Percentiles rank a stretch among this genome's conserved stretches.
phyloP scores from a whole-genome alignment of 2,329 filamentous ascomycete species.

The Graphilbum ipis-grandicollis region DNA sequence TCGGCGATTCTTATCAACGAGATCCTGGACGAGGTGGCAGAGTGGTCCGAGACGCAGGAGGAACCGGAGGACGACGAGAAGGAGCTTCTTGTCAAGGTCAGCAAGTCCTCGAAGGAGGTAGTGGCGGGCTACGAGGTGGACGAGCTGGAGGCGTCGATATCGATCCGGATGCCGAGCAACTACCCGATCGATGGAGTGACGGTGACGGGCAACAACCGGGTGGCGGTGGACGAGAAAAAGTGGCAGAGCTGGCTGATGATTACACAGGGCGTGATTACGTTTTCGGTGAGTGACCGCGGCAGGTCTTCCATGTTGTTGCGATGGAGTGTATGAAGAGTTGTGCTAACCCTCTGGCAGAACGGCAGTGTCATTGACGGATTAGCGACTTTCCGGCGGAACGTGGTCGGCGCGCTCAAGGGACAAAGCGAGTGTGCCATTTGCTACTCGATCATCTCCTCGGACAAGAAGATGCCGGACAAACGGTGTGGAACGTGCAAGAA shows the following conservation, averaged over 20 bases:
- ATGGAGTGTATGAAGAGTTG: too few relatives aligned
- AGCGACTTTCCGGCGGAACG: slow-evolving; percentile 69
- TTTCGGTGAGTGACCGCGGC: slow-evolving; percentile 41
- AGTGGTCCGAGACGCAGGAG: slow-evolving; percentile 44
- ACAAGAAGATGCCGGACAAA: slow-evolving; percentile 85
- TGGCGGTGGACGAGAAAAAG: slow-evolving; percentile 77
- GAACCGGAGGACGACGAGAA: slow-evolving; percentile 29
- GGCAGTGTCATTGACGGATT: slow-evolving; percentile 79
- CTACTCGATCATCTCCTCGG: slow-evolving; percentile 80
- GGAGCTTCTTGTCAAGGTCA: slow-evolving; percentile 51
- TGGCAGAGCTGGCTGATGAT: slow-evolving; percentile 85
- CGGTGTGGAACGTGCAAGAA: slow-evolving; percentile 85
- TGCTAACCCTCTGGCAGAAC: slow-evolving; percentile 32
- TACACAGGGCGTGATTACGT: slow-evolving; percentile 83
- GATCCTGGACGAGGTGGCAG: slow-evolving; percentile 47
- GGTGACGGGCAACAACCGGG: slow-evolving; percentile 62
- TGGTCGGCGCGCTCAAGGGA: slow-evolving; percentile 74
- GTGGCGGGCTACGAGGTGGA: slow-evolving; percentile 77
- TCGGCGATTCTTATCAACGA: slow-evolving; percentile 52
- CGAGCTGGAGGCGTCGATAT: slow-evolving; percentile 66
- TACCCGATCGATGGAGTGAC: slow-evolving; percentile 70
- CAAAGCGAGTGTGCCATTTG: slow-evolving; percentile 94
- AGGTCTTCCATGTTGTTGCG: too few relatives aligned
- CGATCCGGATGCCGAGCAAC: slow-evolving; percentile 60
- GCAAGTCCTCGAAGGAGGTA: slow-evolving; percentile 54